Evolutionary conservation across 2,329 filamentous ascomycete species (phyloP), one percentile per base, ranked within the genome.

Genomic region (Teratosphaeriaceae sp.): DNA sequence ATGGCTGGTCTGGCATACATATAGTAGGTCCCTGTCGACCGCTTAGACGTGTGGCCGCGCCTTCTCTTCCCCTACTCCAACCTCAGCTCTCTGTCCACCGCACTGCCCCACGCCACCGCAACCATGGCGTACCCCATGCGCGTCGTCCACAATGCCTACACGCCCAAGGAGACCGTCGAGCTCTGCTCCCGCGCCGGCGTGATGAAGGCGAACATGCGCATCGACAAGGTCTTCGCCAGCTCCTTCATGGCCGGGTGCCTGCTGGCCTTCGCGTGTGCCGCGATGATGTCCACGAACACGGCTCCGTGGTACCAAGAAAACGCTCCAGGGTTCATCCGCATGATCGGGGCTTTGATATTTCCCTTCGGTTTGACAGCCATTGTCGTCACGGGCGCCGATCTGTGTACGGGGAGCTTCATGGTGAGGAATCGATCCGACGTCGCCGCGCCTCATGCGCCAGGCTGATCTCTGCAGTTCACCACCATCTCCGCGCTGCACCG

Each of bases 191-290:
- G 71, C 9, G 65, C 70, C n/a, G 76, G 74, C 4, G 63, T 64
- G 20, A 65, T 65, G 41, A 78, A 77, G 53, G 73, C 71, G 5
- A 65, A 70, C 44, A 76, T 73, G 70, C 63, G 71, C 5, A 60
- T 70, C 2, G 68, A 74, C 52, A 77, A 76, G 50, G 62, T 76
- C 31, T 76, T 77, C 48, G 50, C 73, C 33, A 74, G 69, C 47
- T 60, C 69, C 11, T 65, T 75, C 31, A 72, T 73, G 42, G 70
- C 73, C 2, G 75, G 75, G 0, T 68, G 67, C 34, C 56, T 78
- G 9, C 60, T 78, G 1, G 65, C 69, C 2, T 77, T 78, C 47
- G 73, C 68, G 5, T 71, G 68, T 31, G 72, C 69, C 0, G 67
- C 70, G 2, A 55, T 62, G 0, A 58, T 76, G 13, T 40, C 23